Evolutionary conservation across 2,329 filamentous ascomycete species (phyloP).

Genomic region (Colletotrichum sp.): DNA sequence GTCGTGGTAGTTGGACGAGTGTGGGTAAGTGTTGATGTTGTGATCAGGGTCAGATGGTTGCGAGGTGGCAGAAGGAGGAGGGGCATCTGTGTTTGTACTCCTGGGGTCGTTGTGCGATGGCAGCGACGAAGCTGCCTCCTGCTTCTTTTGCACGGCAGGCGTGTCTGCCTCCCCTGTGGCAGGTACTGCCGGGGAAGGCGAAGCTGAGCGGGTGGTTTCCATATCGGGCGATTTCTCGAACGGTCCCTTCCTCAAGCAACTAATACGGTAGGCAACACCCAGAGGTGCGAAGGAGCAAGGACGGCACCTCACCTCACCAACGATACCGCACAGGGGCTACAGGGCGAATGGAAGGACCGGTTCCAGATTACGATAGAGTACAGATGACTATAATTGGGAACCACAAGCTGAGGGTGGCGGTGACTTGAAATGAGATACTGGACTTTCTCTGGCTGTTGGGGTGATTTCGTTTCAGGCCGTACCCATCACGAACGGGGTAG

Average conservation of each 20-base stretch:
- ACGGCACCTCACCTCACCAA: background rate
- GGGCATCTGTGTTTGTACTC: constrained; percentile 8
- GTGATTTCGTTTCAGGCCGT: background rate
- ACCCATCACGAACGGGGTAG: background rate
- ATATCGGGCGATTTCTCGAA: constrained; percentile 1
- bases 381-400: background rate
- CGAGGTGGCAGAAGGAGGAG: constrained; percentile 10
- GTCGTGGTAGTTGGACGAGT: constrained; percentile 4
- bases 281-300: background rate
- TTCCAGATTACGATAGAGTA: background rate
- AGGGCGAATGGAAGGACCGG: background rate
- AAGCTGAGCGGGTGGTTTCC: background rate
- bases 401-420: background rate
- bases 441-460: background rate
- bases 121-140: constrained; percentile 1
- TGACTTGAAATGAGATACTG: background rate
- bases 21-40: constrained; percentile 7
- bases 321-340: background rate
- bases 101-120: constrained; percentile 5
- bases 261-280: background rate
- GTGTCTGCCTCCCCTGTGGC: background rate
- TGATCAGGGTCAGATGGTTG: background rate
- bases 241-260: background rate
- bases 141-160: background rate
- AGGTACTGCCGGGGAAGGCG: constrained; percentile 15